Evolutionary conservation across 1,284 basidiomycete genomes (phyloP), one percentile per base, ranked within the genome.

Genomic region (Exsudoporus floridanus): DNA sequence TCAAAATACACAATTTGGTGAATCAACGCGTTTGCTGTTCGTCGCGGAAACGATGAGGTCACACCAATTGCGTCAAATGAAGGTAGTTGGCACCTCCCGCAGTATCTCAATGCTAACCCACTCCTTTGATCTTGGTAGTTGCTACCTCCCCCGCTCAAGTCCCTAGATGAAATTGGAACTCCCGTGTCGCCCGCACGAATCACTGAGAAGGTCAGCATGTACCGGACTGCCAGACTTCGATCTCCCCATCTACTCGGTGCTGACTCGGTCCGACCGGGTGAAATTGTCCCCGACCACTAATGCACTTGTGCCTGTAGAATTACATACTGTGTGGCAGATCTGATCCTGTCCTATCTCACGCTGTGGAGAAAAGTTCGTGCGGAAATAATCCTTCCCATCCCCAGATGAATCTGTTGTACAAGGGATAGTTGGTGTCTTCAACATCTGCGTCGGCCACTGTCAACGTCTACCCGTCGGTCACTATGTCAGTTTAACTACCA

Each of bases 131-230:
- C 9, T 14, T 38, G 28, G 37, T 7, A 37, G n/a, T 40, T 37
- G 18, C 30, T 30, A 2, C 6, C 25, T 21, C n/a, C 3, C 1
- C 5, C 19, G 27, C n/a, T 47, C 27, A 18, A 18, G 10, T 44
- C 31, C 30, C 19, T 23, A 19, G 30, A 37, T 42, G 34, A 30
- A 53, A 38, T 31, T 19, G 14, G 23, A 36, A 31, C 13, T 0
- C 25, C 44, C 56, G 40, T 43, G 4, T 16, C 30, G 10, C 33
- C 16, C 55, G 52, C 36, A 33, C 23, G 40, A 59, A 56, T 28
- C 33, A 40, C 33, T 3, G n/a, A 28, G 31, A 36, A 40, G 21
- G 7, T 25, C 16, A 8, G 23, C 28, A 19, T 37, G 19, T 28
- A 21, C 25, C 18, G 27, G 44, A 18, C 37, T 19, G 13, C 21